Evolutionary conservation across 495 filamentous ascomycete species (phyloP).

Genomic region (Platismatia glauca): DNA sequence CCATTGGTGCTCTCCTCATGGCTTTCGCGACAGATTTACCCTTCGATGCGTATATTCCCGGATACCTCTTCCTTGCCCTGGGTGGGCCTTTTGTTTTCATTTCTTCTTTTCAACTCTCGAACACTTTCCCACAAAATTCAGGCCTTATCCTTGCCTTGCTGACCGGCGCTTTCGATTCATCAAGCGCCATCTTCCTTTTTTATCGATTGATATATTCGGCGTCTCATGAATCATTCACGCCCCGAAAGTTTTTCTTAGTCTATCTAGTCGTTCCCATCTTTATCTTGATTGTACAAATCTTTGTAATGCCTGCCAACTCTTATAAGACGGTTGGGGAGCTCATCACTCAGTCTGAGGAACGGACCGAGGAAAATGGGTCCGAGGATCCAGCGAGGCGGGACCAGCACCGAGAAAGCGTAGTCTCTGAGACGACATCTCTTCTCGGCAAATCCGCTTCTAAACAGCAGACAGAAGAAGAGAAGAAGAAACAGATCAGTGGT

Average conservation of each 20-base stretch:
- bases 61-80: constrained; percentile 56
- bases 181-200: constrained; percentile 57
- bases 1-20: constrained; percentile 48
- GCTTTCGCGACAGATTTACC: constrained; percentile 47
- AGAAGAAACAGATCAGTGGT: constrained; percentile 53
- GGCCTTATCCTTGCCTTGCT: constrained; percentile 59
- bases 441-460: constrained; percentile 47
- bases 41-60: constrained; percentile 55
- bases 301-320: constrained; percentile 53
- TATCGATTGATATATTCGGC: constrained; percentile 53
- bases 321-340: constrained; percentile 54
- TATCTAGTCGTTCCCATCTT: constrained; percentile 52
- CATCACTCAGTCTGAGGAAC: constrained; percentile 55
- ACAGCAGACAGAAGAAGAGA: constrained; percentile 42
- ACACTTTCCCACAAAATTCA: constrained; percentile 58
- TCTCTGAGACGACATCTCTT: constrained; percentile 65
- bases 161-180: constrained; percentile 65
- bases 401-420: constrained; percentile 55
- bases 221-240: constrained; percentile 40
- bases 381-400: constrained; percentile 40
- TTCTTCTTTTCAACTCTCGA: constrained; percentile 60
- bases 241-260: constrained; percentile 54
- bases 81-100: constrained; percentile 65
- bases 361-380: constrained; percentile 47
- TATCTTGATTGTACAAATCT: constrained; percentile 46